A percentile compares a stretch with the other conserved stretches of the same genome.
Evolutionary conservation across 2,329 filamentous ascomycete species (phyloP).

Genomic region (Penicillium sp.): DNA sequence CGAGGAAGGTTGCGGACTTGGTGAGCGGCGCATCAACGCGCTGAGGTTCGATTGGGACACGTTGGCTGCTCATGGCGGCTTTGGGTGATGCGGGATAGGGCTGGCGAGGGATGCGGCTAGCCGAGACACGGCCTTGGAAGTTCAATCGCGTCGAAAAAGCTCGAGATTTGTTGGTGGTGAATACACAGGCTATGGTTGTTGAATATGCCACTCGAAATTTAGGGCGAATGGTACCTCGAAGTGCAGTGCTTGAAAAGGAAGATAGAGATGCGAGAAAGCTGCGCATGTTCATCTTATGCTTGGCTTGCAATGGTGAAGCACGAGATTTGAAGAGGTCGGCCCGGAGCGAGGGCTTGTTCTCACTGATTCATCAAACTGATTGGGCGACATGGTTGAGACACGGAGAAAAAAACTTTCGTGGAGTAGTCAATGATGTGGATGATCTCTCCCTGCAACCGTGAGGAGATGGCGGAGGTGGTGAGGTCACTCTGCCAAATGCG

Average conservation of each 20-base stretch:
- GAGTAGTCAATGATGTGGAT: slow-evolving; percentile 6
- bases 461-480: slow-evolving; percentile 2
- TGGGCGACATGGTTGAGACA: neutral
- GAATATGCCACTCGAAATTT: neutral
- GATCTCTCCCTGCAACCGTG: neutral
- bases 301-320: neutral
- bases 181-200: too few species aligned
- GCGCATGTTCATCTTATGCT: neutral
- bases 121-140: neutral
- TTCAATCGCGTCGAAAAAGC: neutral
- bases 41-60: slow-evolving; percentile 44
- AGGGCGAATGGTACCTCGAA: neutral
- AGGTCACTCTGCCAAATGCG: slow-evolving; percentile 14
- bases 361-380: slow-evolving; percentile 2
- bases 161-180: neutral
- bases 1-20: slow-evolving; percentile 56
- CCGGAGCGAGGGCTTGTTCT: neutral
- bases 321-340: neutral
- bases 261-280: neutral
- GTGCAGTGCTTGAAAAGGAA: neutral
- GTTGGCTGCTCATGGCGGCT: slow-evolving; percentile 25
- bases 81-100: neutral
- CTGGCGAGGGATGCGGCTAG: neutral
- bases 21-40: slow-evolving; percentile 56
- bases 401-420: neutral